Evolutionary conservation across 2,329 filamentous ascomycete genomes (phyloP).

Genomic region (Claviceps sp.): DNA sequence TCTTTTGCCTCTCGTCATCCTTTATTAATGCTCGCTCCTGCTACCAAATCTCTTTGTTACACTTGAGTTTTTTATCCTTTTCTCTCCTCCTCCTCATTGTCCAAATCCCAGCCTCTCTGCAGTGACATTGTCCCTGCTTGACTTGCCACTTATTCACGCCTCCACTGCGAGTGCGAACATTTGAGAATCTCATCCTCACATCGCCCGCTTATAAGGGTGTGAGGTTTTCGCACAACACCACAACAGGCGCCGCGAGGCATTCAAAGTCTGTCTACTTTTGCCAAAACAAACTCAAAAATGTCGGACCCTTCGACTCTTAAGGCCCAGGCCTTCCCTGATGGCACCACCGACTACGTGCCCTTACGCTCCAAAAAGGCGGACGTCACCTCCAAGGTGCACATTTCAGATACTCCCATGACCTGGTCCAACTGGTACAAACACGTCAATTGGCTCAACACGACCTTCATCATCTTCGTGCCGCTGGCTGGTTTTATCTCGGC

Average conservation of each 20-base stretch:
- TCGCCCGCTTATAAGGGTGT: background rate
- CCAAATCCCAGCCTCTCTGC: background rate
- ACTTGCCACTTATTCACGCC: background rate
- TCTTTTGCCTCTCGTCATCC: background rate
- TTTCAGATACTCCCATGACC: constrained; percentile 71
- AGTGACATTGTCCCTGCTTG: background rate
- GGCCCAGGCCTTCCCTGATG: constrained; percentile 34
- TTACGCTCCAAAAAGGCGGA: constrained; percentile 34
- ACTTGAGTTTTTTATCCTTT: no score
- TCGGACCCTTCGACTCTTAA: constrained; percentile 11
- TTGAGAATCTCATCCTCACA: background rate
- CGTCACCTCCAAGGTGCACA: constrained; percentile 58
- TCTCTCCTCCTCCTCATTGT: background rate
- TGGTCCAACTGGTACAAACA: constrained; percentile 80
- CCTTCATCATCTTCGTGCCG: constrained; percentile 67
- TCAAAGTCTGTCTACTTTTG: background rate
- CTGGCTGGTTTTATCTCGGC: constrained; percentile 58
- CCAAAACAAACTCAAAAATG: background rate
- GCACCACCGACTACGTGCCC: constrained; percentile 42
- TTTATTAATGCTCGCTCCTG: constrained; percentile 3
- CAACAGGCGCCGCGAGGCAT: background rate
- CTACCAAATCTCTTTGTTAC: background rate
- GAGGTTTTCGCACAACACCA: background rate
- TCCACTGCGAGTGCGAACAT: background rate
- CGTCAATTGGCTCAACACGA: constrained; percentile 85